phyloP scores from a whole-genome alignment of 768 basidiomycete genomes.

The Boletus bicolor region DNA sequence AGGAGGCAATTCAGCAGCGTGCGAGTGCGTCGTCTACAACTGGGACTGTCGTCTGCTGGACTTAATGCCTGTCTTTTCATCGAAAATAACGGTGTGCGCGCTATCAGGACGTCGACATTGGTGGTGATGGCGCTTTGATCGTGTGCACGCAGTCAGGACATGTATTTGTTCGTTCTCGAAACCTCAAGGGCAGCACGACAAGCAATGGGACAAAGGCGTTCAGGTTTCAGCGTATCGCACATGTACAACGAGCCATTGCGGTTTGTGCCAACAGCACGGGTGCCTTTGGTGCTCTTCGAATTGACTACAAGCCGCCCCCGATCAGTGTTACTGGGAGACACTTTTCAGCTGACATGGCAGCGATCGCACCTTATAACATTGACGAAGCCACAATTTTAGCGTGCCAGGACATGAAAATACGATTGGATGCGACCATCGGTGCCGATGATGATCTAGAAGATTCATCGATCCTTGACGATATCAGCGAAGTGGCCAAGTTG shows the following conservation, averaged over 20 bases:
- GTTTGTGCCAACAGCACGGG: slow-evolving; percentile 88
- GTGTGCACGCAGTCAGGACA: slow-evolving; percentile 95
- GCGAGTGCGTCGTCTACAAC: slow-evolving; percentile 42
- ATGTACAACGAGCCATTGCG: slow-evolving; percentile 78
- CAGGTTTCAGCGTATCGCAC: slow-evolving; percentile 79
- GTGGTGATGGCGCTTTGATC: slow-evolving; percentile 82
- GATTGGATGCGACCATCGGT: slow-evolving; percentile 1
- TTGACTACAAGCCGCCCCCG: slow-evolving; percentile 60
- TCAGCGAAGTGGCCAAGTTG: slow-evolving; percentile 30
- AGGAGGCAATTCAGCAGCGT: slow-evolving; percentile 85
- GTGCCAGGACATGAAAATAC: neutral
- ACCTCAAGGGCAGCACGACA: slow-evolving; percentile 25
- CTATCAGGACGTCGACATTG: slow-evolving; percentile 79
- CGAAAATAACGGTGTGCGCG: neutral
- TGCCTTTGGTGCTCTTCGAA: slow-evolving; percentile 79
- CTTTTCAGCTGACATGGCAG: slow-evolving; percentile 63
- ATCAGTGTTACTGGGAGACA: slow-evolving; percentile 54
- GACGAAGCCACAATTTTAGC: neutral
- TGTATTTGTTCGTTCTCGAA: slow-evolving; percentile 80
- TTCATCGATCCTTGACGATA: slow-evolving; percentile 34
- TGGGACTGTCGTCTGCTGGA: neutral
- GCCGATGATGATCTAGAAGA: slow-evolving; percentile 41
- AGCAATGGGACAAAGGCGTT: slow-evolving; percentile 43
- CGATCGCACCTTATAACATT: slow-evolving; percentile 57
- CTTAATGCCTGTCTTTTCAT: neutral